These are phyloP conservation scores for Verticillium tricorpus DNA, from an alignment of 2,329 filamentous ascomycete species.

Conservation along the genomic window DNA sequence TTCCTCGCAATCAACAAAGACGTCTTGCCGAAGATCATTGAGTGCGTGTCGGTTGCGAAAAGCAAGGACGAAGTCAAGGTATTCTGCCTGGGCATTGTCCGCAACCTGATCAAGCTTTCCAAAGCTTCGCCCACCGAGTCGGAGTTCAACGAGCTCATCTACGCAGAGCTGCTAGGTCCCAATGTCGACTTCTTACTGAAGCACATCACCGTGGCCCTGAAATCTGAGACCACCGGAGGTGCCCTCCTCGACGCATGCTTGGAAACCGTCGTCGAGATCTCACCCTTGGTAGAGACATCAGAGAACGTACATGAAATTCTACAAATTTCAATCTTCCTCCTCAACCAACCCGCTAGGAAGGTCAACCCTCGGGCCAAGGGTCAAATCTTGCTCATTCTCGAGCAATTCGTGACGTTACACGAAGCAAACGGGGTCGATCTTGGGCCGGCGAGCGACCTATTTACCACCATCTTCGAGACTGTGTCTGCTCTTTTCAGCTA, in stretches of 20 bases:
- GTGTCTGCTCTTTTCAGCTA: conserved; percentile 82
- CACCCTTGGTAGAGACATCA: conserved; percentile 63
- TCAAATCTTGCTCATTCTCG: conserved; percentile 71
- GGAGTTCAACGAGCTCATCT: conserved; percentile 51
- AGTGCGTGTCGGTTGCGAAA: conserved; percentile 66
- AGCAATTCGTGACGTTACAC: conserved; percentile 71
- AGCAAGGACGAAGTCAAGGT: conserved; percentile 83
- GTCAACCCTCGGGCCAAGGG: conserved; percentile 83
- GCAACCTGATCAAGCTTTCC: conserved; percentile 60
- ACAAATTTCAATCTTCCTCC: conserved; percentile 72
- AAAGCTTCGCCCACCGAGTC: conserved; percentile 49
- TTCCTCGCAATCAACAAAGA: conserved; percentile 61
- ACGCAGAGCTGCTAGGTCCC: conserved; percentile 49
- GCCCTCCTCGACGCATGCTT: conserved; percentile 76
- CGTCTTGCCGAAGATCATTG: conserved; percentile 66
- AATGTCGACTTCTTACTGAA: conserved; percentile 58
- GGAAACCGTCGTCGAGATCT: conserved; percentile 70
- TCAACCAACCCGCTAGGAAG: conserved; percentile 77
- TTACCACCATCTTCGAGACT: conserved; percentile 64
- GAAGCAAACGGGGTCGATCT: conserved; percentile 38
- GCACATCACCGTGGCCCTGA: conserved; percentile 65
- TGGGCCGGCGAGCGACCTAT: conserved; percentile 32
- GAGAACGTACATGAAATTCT: conserved; percentile 73
- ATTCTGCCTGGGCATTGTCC: conserved; percentile 73
- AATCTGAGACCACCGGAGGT: conserved; percentile 56